These are phyloP conservation scores for Apiospora sp. DNA, from an alignment of 2,329 filamentous ascomycete species.

Conservation along the genomic window DNA sequence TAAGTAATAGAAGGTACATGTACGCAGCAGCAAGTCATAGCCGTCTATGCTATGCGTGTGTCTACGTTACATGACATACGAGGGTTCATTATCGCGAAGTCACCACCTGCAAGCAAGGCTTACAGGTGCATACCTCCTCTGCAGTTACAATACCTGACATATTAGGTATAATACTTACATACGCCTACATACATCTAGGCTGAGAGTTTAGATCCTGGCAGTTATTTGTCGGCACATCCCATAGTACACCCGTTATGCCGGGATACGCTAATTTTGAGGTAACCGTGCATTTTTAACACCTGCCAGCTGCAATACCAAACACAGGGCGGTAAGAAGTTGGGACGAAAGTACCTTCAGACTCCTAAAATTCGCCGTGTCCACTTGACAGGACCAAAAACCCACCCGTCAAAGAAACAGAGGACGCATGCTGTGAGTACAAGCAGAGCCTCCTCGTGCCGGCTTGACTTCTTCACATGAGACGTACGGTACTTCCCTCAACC, in stretches of 20 bases:
- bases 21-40: background rate
- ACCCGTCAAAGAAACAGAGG: background rate
- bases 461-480: background rate
- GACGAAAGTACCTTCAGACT: conserved; percentile 4
- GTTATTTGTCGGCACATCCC: conserved; percentile 27
- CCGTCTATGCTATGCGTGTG: background rate
- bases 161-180: background rate
- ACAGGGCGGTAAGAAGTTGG: conserved; percentile 2
- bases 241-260: conserved; percentile 31
- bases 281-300: conserved; percentile 12
- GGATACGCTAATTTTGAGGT: conserved; percentile 26
- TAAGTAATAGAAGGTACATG: background rate
- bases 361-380: background rate
- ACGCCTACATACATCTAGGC: conserved; percentile 16
- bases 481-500: background rate
- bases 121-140: background rate
- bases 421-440: background rate
- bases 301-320: background rate
- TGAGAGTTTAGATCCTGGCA: conserved; percentile 9
- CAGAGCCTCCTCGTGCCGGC: background rate
- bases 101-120: conserved; percentile 1
- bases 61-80: conserved; percentile 13
- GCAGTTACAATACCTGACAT: background rate
- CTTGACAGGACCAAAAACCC: conserved; percentile 7
- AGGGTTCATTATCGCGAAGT: background rate